Conservation (phyloP, 2,329 filamentous ascomycete species). For the Aspergillus udagawae region DNA sequence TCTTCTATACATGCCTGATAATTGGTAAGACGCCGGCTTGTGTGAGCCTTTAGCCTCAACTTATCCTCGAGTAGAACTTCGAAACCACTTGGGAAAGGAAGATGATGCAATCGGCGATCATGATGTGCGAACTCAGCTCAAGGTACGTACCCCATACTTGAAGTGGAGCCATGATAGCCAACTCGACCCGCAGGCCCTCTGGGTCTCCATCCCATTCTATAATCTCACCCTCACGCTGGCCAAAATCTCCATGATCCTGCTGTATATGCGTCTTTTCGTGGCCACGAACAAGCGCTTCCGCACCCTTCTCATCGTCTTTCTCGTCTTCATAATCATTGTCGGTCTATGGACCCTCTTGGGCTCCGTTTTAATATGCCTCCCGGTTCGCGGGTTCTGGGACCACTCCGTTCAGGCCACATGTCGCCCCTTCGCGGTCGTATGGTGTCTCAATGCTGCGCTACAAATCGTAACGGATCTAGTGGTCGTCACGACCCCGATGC, state of each 20-base stretch:
- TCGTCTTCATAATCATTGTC: conserved; percentile 17
- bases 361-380: conserved; percentile 24
- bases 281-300: conserved; percentile 16
- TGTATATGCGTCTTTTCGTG: conserved; percentile 31
- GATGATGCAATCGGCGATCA: conserved; percentile 1
- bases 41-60: not conserved
- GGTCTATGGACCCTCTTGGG: conserved; percentile 28
- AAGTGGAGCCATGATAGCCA: not conserved
- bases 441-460: conserved; percentile 27
- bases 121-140: conserved; percentile 14
- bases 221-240: conserved; percentile 28
- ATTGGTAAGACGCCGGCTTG: conserved; percentile 3
- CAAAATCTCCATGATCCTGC: conserved; percentile 30
- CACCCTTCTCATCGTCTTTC: conserved; percentile 11
- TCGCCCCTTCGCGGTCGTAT: conserved; percentile 17
- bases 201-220: conserved; percentile 33
- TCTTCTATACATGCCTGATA: conserved; percentile 11
- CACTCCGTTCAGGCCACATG: conserved; percentile 8
- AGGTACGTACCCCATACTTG: conserved; percentile 13
- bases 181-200: conserved; percentile 20
- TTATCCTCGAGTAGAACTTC: conserved; percentile 12
- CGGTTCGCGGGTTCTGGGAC: conserved; percentile 24
- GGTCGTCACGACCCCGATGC: conserved; percentile 26
- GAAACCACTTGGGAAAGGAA: conserved; percentile 20
- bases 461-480: conserved; percentile 25